Conservation (phyloP, 352 stramenopile species). For the Pythium monospermum region DNA sequence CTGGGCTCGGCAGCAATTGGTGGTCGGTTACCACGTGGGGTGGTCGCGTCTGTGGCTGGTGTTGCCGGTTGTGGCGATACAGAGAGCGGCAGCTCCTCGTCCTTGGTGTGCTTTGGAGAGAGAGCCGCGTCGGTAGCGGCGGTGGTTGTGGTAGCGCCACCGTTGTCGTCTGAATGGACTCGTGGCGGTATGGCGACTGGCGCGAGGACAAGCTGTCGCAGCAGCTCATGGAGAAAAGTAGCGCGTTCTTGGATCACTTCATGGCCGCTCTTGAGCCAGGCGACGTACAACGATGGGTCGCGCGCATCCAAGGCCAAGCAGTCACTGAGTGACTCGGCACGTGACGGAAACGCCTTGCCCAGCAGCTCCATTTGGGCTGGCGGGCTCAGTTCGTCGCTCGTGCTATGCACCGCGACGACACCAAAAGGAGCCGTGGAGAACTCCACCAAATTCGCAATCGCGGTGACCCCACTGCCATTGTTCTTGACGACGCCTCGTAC, state of each 20-base stretch:
- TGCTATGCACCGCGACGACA: constrained; percentile 47
- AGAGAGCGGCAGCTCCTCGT: no score
- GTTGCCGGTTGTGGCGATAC: no score
- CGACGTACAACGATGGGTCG: constrained; percentile 18
- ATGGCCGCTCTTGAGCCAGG: constrained; percentile 76
- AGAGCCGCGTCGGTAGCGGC: no score
- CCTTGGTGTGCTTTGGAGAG: no score
- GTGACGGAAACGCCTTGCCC: neutral
- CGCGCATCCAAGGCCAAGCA: neutral
- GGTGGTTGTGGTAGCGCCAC: no score
- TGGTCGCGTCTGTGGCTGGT: no score
- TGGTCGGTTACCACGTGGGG: neutral
- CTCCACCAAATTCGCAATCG: constrained; percentile 27
- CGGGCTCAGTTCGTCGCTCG: constrained; percentile 4
- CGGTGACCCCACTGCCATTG: constrained; percentile 16
- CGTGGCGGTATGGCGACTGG: neutral
- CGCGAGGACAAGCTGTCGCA: constrained; percentile 33
- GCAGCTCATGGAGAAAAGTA: constrained; percentile 47
- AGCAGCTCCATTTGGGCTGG: constrained; percentile 27
- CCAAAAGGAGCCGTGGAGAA: constrained; percentile 29
- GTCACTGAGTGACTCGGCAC: constrained; percentile 9
- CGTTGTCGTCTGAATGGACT: no score
- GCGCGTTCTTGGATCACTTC: constrained; percentile 63
- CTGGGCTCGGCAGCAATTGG: neutral
- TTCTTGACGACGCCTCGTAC: constrained; percentile 48